Conservation (phyloP, 768 basidiomycete genomes). For the Leccinellum albellum region DNA sequence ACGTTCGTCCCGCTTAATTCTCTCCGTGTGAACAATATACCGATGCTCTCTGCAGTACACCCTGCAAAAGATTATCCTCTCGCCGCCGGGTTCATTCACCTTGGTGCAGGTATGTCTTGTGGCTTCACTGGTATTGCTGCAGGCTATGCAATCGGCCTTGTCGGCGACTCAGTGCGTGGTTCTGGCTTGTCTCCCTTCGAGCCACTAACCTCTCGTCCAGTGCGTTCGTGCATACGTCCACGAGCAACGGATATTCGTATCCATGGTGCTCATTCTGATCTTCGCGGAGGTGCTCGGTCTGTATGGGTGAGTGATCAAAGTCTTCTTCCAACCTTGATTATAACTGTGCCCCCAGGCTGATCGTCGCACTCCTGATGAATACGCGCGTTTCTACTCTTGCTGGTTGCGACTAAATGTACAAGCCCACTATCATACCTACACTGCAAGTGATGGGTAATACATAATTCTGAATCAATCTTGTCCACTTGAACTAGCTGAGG, state of each 20-base stretch:
- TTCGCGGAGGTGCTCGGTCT: slow-evolving; percentile 89
- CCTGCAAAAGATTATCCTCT: slow-evolving; percentile 69
- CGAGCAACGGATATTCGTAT: slow-evolving; percentile 87
- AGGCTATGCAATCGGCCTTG: slow-evolving; percentile 90
- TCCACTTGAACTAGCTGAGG: slow-evolving; percentile 14
- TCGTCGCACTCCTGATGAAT: slow-evolving; percentile 92
- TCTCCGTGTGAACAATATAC: slow-evolving; percentile 3
- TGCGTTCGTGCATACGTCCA: slow-evolving; percentile 90
- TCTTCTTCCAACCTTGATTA: background rate
- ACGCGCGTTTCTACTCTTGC: slow-evolving; percentile 54
- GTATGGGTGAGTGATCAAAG: slow-evolving; percentile 57
- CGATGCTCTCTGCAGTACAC: slow-evolving; percentile 44
- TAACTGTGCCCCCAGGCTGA: slow-evolving; percentile 45
- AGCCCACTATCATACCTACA: slow-evolving; percentile 13
- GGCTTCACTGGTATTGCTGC: slow-evolving; percentile 90
- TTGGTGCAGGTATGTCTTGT: slow-evolving; percentile 88
- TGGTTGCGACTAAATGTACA: slow-evolving; percentile 19
- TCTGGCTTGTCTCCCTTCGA: background rate
- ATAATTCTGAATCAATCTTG: slow-evolving; percentile 12
- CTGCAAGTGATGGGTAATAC: slow-evolving; percentile 4
- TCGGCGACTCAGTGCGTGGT: slow-evolving; percentile 83
- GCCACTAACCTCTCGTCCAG: slow-evolving; percentile 35
- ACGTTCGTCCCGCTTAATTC: slow-evolving; percentile 35
- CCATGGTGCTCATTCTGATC: slow-evolving; percentile 95
- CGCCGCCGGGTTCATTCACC: slow-evolving; percentile 85